Base-by-base conservation (phyloP, 768 basidiomycete genomes). In the Pleurotus pulmonarius region DNA sequence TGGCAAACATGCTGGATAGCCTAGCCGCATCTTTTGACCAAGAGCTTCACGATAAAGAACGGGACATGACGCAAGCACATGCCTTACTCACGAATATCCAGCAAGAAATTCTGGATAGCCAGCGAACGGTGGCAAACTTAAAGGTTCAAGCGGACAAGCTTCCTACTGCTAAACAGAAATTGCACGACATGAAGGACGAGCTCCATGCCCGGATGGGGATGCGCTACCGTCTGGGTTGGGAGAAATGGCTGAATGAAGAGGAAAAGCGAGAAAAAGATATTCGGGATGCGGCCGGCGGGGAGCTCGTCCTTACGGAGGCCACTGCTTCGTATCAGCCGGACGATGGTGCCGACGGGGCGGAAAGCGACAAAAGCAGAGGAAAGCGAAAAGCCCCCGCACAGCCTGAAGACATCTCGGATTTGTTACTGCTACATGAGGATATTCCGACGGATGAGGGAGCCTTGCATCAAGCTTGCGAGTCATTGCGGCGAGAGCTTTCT, bases 231-330 rank as follows among this genome's bases (percentile, higher is more conserved):
- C 65, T 88, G 22, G 96, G 94, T 2, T 98, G 90, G 87, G 92
- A 96, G 68, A 91, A 90, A 63, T 98, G 96, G 94, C 73, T 90
- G 18, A 86, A 86, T 61, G 88, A 89, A 56, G 92, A 98, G 72
- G 88, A 92, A 65, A 74, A 74, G 34, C 80, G 94, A 24, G 93
- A 96, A 72, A 82, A 76, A 58, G 69, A 70, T 1, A 84, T 92
- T 60, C 81, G 87, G 47, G 83, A 83, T 40, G 82, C 76, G 1
- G 80, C 83, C 0, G 79, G 79, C 49, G 89, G 88, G 4, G 74
- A 82, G 49, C 70, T 86, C 55, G 69, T 70, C 11, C 70, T 79
- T 46, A 79, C 76, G 15, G 71, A 72, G 45, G 70, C 73, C 16
- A 80, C 78, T 11, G 67, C 78, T 22, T 68, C 76, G 25, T 78